Conservation (phyloP, 257 asterid species). For the Solanum corneliomulleri region DNA sequence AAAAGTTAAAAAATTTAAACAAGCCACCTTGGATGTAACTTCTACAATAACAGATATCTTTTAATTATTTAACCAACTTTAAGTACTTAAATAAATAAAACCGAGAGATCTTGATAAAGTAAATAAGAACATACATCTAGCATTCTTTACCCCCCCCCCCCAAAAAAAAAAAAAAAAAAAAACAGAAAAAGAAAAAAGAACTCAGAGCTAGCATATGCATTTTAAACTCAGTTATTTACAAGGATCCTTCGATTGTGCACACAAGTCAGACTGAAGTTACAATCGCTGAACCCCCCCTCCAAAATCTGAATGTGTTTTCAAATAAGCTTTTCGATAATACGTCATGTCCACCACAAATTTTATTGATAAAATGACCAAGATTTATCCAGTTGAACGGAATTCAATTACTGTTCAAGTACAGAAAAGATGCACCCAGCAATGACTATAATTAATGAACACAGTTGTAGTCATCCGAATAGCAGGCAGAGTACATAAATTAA, state of each 20-base stretch:
- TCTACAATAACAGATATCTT: background rate
- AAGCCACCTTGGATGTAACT: background rate
- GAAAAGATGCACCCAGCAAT: background rate
- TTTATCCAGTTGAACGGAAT: background rate
- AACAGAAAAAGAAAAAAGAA: background rate
- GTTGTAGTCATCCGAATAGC: background rate
- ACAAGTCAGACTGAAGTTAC: background rate
- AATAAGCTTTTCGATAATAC: background rate
- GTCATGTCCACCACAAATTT: background rate
- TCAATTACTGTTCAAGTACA: background rate
- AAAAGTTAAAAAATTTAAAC: background rate
- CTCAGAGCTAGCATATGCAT: background rate
- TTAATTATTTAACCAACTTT: background rate
- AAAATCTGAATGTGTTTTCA: background rate
- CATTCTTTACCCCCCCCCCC: background rate
- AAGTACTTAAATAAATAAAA: background rate
- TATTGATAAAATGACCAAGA: background rate
- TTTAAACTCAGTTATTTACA: background rate
- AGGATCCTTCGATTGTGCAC: background rate
- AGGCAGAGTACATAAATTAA: background rate
- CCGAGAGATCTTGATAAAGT: background rate
- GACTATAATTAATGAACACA: background rate
- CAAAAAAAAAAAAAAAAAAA: too few relatives aligned
- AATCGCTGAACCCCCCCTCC: background rate
- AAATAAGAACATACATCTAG: background rate